Evolutionary conservation across 2,329 filamentous ascomycete species (phyloP).

Genomic region (Nannizzia gypsea): DNA sequence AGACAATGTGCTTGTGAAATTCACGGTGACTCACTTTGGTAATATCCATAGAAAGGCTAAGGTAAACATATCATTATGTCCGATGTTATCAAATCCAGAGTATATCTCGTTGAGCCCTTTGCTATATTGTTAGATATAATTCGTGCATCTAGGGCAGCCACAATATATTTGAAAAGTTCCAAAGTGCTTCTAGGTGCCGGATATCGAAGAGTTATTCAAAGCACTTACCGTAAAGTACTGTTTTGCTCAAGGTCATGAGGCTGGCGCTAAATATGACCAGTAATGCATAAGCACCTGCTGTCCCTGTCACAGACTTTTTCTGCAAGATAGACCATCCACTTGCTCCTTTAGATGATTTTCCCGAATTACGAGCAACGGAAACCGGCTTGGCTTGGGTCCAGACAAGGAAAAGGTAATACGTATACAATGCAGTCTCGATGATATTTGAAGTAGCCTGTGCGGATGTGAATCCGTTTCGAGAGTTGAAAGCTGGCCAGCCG

Average conservation of each 20-base stretch:
- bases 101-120: slow-evolving; percentile 50
- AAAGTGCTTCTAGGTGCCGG: not conserved
- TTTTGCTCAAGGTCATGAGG: slow-evolving; percentile 57
- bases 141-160: not conserved
- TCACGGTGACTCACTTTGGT: slow-evolving; percentile 46
- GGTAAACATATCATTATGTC: slow-evolving; percentile 46
- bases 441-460: slow-evolving; percentile 61
- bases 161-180: not conserved
- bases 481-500: slow-evolving; percentile 59
- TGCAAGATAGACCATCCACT: not conserved
- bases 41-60: slow-evolving; percentile 51
- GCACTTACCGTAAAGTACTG: slow-evolving; percentile 51
- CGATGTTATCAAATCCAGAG: slow-evolving; percentile 49
- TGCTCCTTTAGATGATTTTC: slow-evolving; percentile 14
- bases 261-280: slow-evolving; percentile 48
- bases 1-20: not conserved
- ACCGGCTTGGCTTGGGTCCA: slow-evolving; percentile 29
- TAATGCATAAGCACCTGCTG: slow-evolving; percentile 43
- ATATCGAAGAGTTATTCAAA: not conserved
- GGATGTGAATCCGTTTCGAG: slow-evolving; percentile 60
- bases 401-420: slow-evolving; percentile 48
- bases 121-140: not conserved
- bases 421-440: slow-evolving; percentile 56
- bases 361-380: slow-evolving; percentile 6
- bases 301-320: slow-evolving; percentile 41